phyloP scores from a whole-genome alignment of 495 filamentous ascomycete genomes.

The Tuber melanosporum region DNA sequence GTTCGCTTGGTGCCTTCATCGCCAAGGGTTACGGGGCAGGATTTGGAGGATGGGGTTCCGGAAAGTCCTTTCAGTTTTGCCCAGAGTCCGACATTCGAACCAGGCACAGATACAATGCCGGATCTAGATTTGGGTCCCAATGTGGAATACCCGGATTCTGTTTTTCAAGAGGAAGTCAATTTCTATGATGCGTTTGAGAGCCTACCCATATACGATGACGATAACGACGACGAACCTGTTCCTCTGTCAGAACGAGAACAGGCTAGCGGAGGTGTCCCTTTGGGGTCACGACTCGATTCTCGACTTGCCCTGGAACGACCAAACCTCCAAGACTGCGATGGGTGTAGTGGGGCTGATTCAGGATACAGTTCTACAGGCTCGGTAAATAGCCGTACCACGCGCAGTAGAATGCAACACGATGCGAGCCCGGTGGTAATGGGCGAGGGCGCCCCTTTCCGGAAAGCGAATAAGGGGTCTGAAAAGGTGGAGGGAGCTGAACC shows the following conservation, averaged over 20 bases:
- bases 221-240: not conserved
- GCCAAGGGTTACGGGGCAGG: slow-evolving; percentile 6
- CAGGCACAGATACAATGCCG: not conserved
- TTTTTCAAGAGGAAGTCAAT: not conserved
- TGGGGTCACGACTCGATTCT: not conserved
- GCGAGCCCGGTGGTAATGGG: not conserved
- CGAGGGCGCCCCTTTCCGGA: not conserved
- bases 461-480: not conserved
- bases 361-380: slow-evolving; percentile 34
- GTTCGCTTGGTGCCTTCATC: slow-evolving; percentile 30
- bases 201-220: not conserved
- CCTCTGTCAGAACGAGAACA: not conserved
- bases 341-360: slow-evolving; percentile 21
- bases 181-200: slow-evolving; percentile 4
- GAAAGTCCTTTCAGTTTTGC: slow-evolving; percentile 29
- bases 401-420: not conserved
- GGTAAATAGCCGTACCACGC: slow-evolving; percentile 20
- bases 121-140: not conserved
- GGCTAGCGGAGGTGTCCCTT: not conserved
- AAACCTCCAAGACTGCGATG: slow-evolving; percentile 13
- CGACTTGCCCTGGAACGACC: slow-evolving; percentile 3
- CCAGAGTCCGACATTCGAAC: slow-evolving; percentile 12
- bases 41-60: slow-evolving; percentile 8
- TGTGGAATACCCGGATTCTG: not conserved
- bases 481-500: not conserved